phyloP scores from a whole-genome alignment of 1,284 basidiomycete genomes.

The Vanrija sp. region DNA sequence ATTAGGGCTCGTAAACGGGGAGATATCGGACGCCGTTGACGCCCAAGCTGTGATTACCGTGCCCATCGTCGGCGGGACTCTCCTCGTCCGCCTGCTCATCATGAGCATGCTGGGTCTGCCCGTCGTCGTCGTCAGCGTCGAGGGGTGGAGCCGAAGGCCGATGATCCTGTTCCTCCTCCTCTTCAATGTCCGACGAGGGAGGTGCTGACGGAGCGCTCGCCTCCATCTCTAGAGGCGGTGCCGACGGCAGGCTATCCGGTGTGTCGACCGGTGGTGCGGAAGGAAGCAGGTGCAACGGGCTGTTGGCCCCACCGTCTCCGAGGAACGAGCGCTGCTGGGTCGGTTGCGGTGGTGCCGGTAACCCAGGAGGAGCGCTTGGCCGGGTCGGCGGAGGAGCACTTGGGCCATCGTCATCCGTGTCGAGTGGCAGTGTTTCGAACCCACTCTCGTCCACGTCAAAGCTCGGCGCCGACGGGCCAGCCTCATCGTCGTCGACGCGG shows the following conservation, averaged over 20 bases:
- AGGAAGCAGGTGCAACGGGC: slow-evolving; percentile 17
- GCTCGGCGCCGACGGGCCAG: slow-evolving; percentile 30
- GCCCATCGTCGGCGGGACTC: not conserved
- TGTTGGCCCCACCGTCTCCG: not conserved
- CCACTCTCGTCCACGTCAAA: slow-evolving; percentile 46
- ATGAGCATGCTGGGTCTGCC: not conserved
- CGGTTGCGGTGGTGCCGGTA: not conserved
- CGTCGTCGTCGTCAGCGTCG: not conserved
- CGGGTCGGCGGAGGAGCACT: not conserved
- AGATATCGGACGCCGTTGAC: slow-evolving; percentile 12
- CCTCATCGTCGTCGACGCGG: slow-evolving; percentile 5
- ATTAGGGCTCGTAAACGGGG: slow-evolving; percentile 13
- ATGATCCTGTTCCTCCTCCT: slow-evolving; percentile 4
- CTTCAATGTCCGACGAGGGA: not conserved
- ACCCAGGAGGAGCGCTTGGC: not conserved
- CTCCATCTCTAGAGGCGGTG: slow-evolving; percentile 1
- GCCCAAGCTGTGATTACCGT: slow-evolving; percentile 8
- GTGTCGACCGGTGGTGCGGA: slow-evolving; percentile 20
- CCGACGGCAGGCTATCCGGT: not conserved
- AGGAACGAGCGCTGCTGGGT: not conserved
- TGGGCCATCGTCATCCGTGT: slow-evolving; percentile 1
- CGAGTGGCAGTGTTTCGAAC: slow-evolving; percentile 31
- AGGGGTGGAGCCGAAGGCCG: slow-evolving; percentile 21
- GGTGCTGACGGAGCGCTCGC: slow-evolving; percentile 21
- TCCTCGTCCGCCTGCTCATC: not conserved